Evolutionary conservation across 1,284 basidiomycete species (phyloP).

Genomic region (Austroboletus niveus): DNA sequence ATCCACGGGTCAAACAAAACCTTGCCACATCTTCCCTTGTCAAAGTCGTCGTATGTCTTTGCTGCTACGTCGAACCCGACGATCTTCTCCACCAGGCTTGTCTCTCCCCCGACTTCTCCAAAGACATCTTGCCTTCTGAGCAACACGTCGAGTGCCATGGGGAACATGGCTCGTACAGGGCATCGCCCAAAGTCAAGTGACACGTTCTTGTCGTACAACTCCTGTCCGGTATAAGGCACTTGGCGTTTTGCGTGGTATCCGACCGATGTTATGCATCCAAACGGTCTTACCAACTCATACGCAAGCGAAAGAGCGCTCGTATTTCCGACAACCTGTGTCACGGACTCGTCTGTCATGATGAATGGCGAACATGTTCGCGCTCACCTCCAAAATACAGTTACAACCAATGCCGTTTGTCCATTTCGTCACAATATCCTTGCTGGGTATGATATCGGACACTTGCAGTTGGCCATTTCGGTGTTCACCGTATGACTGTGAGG

Average conservation of each 20-base stretch:
- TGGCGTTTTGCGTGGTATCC: conserved; percentile 64
- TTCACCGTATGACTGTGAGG: conserved; percentile 44
- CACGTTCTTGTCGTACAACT: conserved; percentile 81
- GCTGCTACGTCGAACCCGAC: conserved; percentile 55
- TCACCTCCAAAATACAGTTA: conserved; percentile 65
- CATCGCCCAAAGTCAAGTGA: conserved; percentile 85
- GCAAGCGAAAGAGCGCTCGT: conserved; percentile 68
- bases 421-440: conserved; percentile 44
- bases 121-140: conserved; percentile 69
- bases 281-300: conserved; percentile 76
- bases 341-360: background rate
- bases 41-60: conserved; percentile 62
- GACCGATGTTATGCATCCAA: conserved; percentile 77
- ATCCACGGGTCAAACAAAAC: conserved; percentile 71
- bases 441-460: conserved; percentile 50
- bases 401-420: conserved; percentile 60
- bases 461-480: conserved; percentile 42
- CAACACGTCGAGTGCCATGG: conserved; percentile 69
- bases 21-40: conserved; percentile 70
- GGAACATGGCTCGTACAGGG: conserved; percentile 79
- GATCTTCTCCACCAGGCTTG: conserved; percentile 63
- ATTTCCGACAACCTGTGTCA: conserved; percentile 74
- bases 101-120: conserved; percentile 54
- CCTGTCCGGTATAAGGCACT: conserved; percentile 59
- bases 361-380: conserved; percentile 3